Percentiles rank a stretch among this genome's conserved stretches.
These are phyloP conservation scores for Candida suzukii DNA, from an alignment of 805 yeast genomes.

Conservation along the genomic window DNA sequence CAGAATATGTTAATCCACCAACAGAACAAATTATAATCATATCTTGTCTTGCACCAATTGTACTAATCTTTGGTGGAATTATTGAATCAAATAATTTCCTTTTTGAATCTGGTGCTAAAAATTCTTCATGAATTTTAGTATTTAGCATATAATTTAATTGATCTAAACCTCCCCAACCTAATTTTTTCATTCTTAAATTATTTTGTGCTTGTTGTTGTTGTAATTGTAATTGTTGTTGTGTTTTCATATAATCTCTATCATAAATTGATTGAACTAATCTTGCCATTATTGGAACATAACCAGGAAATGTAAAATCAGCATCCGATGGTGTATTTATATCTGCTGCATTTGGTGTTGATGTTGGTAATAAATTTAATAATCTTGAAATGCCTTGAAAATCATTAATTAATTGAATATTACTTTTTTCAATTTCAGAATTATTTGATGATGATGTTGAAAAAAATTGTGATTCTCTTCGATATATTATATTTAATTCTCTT, in stretches of 20 bases:
- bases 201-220: slow-evolving; percentile 15
- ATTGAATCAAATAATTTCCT: slow-evolving; percentile 17
- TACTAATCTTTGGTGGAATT: slow-evolving; percentile 15
- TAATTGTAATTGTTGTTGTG: neutral
- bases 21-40: slow-evolving; percentile 46
- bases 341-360: slow-evolving; percentile 17
- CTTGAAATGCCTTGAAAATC: slow-evolving; percentile 26
- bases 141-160: slow-evolving; percentile 25
- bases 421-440: slow-evolving; percentile 2
- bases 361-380: slow-evolving; percentile 44
- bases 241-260: slow-evolving; percentile 39
- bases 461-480: slow-evolving; percentile 22
- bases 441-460: slow-evolving; percentile 9
- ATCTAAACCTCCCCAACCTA: slow-evolving; percentile 36
- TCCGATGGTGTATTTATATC: slow-evolving; percentile 34
- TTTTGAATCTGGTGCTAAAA: slow-evolving; percentile 25
- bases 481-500: slow-evolving; percentile 40
- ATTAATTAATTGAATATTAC: slow-evolving; percentile 21
- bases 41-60: slow-evolving; percentile 15
- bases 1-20: slow-evolving; percentile 87
- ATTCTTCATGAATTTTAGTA: slow-evolving; percentile 27
- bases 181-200: slow-evolving; percentile 19
- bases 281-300: slow-evolving; percentile 69
- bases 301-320: slow-evolving; percentile 65
- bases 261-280: slow-evolving; percentile 67